phyloP scores from a whole-genome alignment of 1,139 yeast species.

The Protomyces pachydermus region DNA sequence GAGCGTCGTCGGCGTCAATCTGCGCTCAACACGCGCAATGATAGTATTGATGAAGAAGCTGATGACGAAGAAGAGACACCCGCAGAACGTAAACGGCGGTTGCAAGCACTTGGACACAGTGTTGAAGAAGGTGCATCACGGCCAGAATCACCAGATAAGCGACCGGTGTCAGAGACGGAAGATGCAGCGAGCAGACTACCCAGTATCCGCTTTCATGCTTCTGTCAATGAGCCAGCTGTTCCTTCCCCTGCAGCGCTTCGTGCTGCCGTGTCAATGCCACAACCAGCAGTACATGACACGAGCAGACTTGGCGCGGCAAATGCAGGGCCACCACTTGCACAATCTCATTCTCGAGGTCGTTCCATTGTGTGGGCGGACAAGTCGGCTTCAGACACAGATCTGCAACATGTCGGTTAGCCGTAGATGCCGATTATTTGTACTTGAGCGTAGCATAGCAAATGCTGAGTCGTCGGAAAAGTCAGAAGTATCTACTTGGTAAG shows the following conservation, averaged over 20 bases:
- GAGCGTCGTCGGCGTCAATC: constrained; percentile 75
- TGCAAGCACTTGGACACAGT: constrained; percentile 30
- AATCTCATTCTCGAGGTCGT: constrained; percentile 1
- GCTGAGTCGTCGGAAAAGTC: background rate
- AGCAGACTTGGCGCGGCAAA: background rate
- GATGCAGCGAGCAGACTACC: background rate
- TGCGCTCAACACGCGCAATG: constrained; percentile 54
- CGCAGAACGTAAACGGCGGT: constrained; percentile 31
- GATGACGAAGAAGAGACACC: constrained; percentile 34
- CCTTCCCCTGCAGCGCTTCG: background rate
- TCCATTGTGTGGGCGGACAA: constrained; percentile 27
- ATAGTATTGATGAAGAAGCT: constrained; percentile 41
- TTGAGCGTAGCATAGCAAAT: background rate
- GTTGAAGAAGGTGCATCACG: background rate
- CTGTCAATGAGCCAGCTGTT: background rate
- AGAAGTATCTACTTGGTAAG: background rate
- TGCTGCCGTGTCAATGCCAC: background rate
- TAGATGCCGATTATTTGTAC: background rate
- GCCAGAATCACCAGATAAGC: background rate
- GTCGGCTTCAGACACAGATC: background rate
- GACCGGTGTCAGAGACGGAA: background rate
- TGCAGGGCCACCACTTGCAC: background rate
- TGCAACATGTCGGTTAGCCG: background rate
- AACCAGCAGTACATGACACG: background rate
- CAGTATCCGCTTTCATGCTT: constrained; percentile 8